Evolutionary conservation across 371 early-diverging fungal genomes (phyloP), one percentile per base, ranked within the genome.

Genomic region (Haplosporangium sp.): DNA sequence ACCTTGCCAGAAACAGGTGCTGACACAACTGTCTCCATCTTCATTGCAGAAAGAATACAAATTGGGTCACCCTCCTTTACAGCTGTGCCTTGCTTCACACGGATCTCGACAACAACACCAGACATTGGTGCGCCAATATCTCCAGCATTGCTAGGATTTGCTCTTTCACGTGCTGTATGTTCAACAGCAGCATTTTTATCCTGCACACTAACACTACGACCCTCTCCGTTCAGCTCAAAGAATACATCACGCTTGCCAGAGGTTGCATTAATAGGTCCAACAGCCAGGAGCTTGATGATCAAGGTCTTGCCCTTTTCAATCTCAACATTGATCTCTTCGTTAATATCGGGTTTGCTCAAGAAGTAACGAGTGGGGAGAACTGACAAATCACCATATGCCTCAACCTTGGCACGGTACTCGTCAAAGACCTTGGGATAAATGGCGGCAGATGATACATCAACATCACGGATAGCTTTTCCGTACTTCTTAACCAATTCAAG

Each of bases 111-210:
- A 4, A 98, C 95, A 1, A 95, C 93, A 65, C 98, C 97, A 38
- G 93, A 91, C 97, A 97, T 97, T n/a, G 97, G 97, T 8, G 96
- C 96, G n/a, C 94, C 95, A 44, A 97, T 88, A 61, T 98, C 95
- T 64, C 92, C 92, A 72, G 93, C 92, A 38, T 91, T 90, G 63
- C 86, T 79, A 0, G 92, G 81, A 76, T 94, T 90, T 19, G 97
- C 98, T 83, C 92, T 94, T 56, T 88, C 88, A 38, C 97, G 92
- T 19, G 89, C 84, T 11, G 90, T 87, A 61, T 85, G 85, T 72
- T 91, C 92, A 9, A 88, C 86, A 56, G 91, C 91, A 6, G 75
- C 78, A 52, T 78, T 71, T 52, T 70, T 73, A 70, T 94, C 95
- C 34, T 79, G 84, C 39, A 94, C 87, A 45, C 91, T 89, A 52